These are phyloP conservation scores for Mycena citricolor DNA, from an alignment of 1,284 basidiomycete species.

Conservation along the genomic window DNA sequence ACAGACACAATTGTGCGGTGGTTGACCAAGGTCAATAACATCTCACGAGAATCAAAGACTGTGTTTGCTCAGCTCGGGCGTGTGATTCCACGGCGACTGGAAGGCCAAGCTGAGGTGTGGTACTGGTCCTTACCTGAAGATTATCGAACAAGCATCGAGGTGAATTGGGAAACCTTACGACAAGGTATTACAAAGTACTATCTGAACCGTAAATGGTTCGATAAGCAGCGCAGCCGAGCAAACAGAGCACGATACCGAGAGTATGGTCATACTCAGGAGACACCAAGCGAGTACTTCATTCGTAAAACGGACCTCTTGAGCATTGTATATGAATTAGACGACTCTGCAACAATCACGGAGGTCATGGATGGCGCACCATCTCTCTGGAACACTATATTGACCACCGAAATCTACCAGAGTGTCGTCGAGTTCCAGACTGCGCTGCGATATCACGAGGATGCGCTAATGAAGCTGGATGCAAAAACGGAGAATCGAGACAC, in stretches of 20 bases:
- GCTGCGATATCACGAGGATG: conserved; percentile 24
- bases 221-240: conserved; percentile 27
- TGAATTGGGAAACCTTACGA: conserved; percentile 28
- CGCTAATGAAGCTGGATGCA: conserved; percentile 10
- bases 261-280: conserved; percentile 24
- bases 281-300: conserved; percentile 22
- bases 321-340: conserved; percentile 15
- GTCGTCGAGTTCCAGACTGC: conserved; percentile 21
- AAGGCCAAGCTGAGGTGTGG: conserved; percentile 26
- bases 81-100: conserved; percentile 25
- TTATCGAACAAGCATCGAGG: conserved; percentile 14
- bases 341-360: conserved; percentile 25
- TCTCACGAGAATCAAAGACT: conserved; percentile 2
- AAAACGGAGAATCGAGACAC: not conserved
- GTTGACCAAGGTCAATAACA: conserved; percentile 27
- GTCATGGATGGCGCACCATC: conserved; percentile 26
- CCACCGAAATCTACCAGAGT: conserved; percentile 13
- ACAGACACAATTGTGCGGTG: conserved; percentile 27
- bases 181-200: conserved; percentile 27
- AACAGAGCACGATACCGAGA: conserved; percentile 29
- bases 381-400: conserved; percentile 25
- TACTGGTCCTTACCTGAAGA: conserved; percentile 25
- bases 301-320: conserved; percentile 17
- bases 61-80: conserved; percentile 25
- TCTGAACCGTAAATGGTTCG: conserved; percentile 32